Conservation (phyloP, 2,329 filamentous ascomycete genomes). For the Ophiocordyceps sinensis region DNA sequence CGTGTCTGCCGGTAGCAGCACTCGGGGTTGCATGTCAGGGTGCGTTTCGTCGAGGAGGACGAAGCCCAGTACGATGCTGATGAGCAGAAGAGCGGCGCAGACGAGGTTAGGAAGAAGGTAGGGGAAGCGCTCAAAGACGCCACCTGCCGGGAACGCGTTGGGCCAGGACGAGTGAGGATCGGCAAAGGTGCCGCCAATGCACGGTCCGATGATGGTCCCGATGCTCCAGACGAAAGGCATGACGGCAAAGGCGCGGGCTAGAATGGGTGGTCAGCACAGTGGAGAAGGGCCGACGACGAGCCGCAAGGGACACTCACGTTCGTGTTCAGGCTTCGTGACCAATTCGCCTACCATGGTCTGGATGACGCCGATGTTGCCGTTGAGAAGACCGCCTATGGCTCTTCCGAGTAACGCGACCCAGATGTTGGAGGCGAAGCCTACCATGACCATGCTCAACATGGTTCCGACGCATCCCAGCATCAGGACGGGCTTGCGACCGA, state of each 20-base stretch:
- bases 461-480: slow-evolving; percentile 71
- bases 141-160: slow-evolving; percentile 46
- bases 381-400: slow-evolving; percentile 65
- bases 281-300: neutral
- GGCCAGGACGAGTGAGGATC: slow-evolving; percentile 66
- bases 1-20: slow-evolving; percentile 29
- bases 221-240: slow-evolving; percentile 94
- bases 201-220: slow-evolving; percentile 77
- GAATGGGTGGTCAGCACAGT: slow-evolving; percentile 5
- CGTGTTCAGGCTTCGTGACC: slow-evolving; percentile 69
- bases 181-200: slow-evolving; percentile 76
- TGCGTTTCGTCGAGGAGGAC: slow-evolving; percentile 79
- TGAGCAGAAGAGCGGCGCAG: slow-evolving; percentile 59
- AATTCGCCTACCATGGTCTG: slow-evolving; percentile 89
- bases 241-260: slow-evolving; percentile 71
- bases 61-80: slow-evolving; percentile 71
- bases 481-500: slow-evolving; percentile 76
- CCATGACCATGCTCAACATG: slow-evolving; percentile 66
- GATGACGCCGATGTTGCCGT: slow-evolving; percentile 83
- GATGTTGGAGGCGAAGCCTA: slow-evolving; percentile 71
- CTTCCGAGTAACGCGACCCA: slow-evolving; percentile 69
- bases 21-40: slow-evolving; percentile 56
- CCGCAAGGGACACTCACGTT: slow-evolving; percentile 44
- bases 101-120: slow-evolving; percentile 84
- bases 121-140: slow-evolving; percentile 65